Conservation (phyloP, 306 rosid species). For the Medicago lupulina region DNA sequence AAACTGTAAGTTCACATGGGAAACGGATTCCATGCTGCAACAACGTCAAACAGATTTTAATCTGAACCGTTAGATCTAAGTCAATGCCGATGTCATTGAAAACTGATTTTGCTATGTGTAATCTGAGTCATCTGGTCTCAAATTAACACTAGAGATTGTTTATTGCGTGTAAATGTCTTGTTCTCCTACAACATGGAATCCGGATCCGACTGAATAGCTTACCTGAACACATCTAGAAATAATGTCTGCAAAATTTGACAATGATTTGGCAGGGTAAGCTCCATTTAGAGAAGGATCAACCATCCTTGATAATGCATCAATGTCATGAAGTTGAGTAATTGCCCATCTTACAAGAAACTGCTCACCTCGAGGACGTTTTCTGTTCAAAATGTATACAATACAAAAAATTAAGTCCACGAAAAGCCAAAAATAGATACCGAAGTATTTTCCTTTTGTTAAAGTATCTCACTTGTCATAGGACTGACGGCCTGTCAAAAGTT, state of each 20-base stretch:
- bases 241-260: conserved; percentile 87
- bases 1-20: not conserved
- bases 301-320: conserved; percentile 90
- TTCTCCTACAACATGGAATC: not conserved
- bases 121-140: not conserved
- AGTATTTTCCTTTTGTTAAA: conserved; percentile 20
- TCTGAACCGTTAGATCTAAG: not conserved
- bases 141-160: not conserved
- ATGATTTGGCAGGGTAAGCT: conserved; percentile 76
- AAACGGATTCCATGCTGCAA: not conserved
- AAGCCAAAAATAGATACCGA: conserved; percentile 4
- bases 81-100: not conserved
- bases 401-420: not conserved
- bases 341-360: conserved; percentile 94
- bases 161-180: not conserved
- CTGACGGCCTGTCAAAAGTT: conserved; percentile 86
- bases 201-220: conserved; percentile 27
- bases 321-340: conserved; percentile 90
- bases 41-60: not conserved
- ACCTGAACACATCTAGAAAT: conserved; percentile 91
- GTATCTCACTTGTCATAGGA: conserved; percentile 75
- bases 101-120: not conserved
- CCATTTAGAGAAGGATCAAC: conserved; percentile 85
- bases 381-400: conserved; percentile 38
- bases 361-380: conserved; percentile 73